Percentiles rank a stretch among this genome's conserved stretches.
Conservation (phyloP, 2,329 filamentous ascomycete species). For the Ramularia endophylla region DNA sequence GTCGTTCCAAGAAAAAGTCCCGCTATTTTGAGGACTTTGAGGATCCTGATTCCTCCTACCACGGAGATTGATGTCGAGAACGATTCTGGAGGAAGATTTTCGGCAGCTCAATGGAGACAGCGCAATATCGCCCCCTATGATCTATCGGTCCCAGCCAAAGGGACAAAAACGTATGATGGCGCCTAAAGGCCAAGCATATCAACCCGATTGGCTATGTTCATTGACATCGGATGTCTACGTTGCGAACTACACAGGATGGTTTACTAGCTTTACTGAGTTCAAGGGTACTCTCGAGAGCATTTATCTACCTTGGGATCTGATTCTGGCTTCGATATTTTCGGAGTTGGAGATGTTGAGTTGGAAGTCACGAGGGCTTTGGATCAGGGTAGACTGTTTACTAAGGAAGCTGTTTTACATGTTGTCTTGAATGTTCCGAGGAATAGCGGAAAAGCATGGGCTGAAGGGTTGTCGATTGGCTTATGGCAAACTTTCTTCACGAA, state of each 20-base stretch:
- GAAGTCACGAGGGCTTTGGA: slow-evolving; percentile 5
- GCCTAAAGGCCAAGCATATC: slow-evolving; percentile 13
- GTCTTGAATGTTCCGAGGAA: slow-evolving; percentile 14
- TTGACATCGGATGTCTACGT: slow-evolving; percentile 16
- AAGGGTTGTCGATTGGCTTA: no score
- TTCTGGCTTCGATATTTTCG: background rate
- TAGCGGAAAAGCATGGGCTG: no score
- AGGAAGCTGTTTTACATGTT: slow-evolving; percentile 7
- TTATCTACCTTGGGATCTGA: no score
- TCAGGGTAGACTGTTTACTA: background rate
- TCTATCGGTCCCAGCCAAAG: no score
- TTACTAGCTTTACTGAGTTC: slow-evolving; percentile 7
- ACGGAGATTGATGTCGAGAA: no score
- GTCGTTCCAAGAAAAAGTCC: no score
- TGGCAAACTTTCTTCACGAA: no score
- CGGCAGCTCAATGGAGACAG: no score
- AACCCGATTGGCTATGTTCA: slow-evolving; percentile 17
- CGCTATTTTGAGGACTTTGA: no score
- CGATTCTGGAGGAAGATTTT: no score
- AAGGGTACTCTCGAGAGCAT: background rate
- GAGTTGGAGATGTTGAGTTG: slow-evolving; percentile 8
- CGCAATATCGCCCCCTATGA: no score
- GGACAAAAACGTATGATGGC: slow-evolving; percentile 13
- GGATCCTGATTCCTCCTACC: no score
- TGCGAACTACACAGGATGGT: slow-evolving; percentile 19